Conservation (phyloP, 2,329 filamentous ascomycete genomes). For the Dothiorella sarmentorum region DNA sequence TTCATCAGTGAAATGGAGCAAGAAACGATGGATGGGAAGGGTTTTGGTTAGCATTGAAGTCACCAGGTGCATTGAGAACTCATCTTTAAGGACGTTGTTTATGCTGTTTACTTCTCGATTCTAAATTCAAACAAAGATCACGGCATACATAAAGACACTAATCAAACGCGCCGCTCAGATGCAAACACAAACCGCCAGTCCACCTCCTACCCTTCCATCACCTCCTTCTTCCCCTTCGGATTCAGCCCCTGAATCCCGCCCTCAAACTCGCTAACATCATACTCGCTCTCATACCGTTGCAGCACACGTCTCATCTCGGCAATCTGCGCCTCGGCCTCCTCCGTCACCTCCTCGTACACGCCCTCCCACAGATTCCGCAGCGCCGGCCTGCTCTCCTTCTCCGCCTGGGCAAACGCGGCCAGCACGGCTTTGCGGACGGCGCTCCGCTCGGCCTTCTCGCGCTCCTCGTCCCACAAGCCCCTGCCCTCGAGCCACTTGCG, state of each 20-base stretch:
- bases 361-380: constrained; percentile 76
- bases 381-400: constrained; percentile 74
- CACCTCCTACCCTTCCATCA: background rate
- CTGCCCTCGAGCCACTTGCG: constrained; percentile 87
- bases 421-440: constrained; percentile 70
- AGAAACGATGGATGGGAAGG: no score
- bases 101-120: no score
- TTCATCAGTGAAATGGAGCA: no score
- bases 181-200: background rate
- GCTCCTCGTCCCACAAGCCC: constrained; percentile 77
- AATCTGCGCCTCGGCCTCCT: constrained; percentile 74
- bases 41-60: no score
- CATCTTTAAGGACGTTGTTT: no score
- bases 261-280: constrained; percentile 75
- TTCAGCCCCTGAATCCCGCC: constrained; percentile 65
- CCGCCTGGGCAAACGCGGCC: constrained; percentile 77
- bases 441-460: constrained; percentile 70
- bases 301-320: constrained; percentile 71
- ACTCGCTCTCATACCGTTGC: constrained; percentile 85
- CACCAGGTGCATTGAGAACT: no score
- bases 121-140: no score
- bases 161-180: background rate
- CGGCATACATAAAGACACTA: no score
- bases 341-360: constrained; percentile 83
- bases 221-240: constrained; percentile 13